A percentile compares a stretch with the other conserved stretches of the same genome.
Evolutionary conservation across 2,329 filamentous ascomycete species (phyloP).

Genomic region (Geosmithia morbida): DNA sequence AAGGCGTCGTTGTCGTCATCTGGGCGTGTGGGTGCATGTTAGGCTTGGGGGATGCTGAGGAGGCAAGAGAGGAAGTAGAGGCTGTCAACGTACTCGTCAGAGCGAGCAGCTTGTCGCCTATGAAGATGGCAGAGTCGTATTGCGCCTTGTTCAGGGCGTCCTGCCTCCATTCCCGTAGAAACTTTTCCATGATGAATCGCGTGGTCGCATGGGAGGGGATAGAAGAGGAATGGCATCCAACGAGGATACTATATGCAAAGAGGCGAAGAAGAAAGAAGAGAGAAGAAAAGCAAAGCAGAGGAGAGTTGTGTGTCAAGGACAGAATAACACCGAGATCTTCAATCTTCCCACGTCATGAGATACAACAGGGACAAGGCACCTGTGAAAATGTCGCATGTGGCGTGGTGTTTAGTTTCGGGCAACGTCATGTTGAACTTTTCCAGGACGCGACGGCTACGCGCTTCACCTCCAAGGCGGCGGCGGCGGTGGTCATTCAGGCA

Average conservation of each 20-base stretch:
- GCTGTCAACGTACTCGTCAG: slow-evolving; percentile 58
- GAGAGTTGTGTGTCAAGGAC: background rate
- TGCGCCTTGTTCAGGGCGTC: slow-evolving; percentile 93
- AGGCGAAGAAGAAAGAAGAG: background rate
- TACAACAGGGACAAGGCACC: background rate
- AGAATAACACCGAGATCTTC: background rate
- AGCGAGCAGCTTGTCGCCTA: slow-evolving; percentile 91
- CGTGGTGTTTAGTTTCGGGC: background rate
- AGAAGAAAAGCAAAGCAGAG: background rate
- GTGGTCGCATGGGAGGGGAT: background rate
- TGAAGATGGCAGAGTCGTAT: slow-evolving; percentile 91
- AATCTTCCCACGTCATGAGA: background rate
- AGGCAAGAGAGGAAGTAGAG: background rate
- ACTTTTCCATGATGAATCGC: slow-evolving; percentile 60
- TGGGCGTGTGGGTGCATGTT: slow-evolving; percentile 18
- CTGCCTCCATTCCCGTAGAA: slow-evolving; percentile 86
- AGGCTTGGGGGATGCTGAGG: background rate
- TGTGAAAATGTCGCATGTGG: background rate
- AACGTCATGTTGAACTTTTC: background rate
- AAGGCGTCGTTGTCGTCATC: slow-evolving; percentile 91
- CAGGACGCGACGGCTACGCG: too few species aligned
- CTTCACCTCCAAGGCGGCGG: background rate
- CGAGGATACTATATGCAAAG: background rate
- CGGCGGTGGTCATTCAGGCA: too few species aligned
- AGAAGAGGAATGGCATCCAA: too few species aligned